Base-by-base conservation (phyloP, 495 filamentous ascomycete genomes). In the Chaetomium tenue region DNA sequence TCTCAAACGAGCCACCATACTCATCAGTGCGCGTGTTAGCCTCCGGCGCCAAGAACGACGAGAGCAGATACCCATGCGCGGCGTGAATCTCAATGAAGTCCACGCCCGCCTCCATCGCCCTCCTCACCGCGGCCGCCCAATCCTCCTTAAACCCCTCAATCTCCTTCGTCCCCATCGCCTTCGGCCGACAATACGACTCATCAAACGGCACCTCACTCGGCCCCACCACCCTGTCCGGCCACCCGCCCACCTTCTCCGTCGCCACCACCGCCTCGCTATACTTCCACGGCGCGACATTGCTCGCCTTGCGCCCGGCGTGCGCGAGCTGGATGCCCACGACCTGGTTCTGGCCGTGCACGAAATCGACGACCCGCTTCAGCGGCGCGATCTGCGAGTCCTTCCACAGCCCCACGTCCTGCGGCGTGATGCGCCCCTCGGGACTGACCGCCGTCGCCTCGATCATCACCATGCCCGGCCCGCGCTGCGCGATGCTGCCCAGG, bases 261-360 rank as follows among this genome's bases (percentile, higher is more conserved):
- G 47, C 63, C 52, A 64, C 75, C 74, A 76, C 15, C 78, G 79
- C 56, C 7, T 33, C 25, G 57, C 46, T 53, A 5, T 90, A 20
- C 23, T 58, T 63, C 88, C 88, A 91, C 0, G 89, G 88, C 0
- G 90, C 83, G 4, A 89, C 80, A 1, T 83, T 88, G 58, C 78
- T 83, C 0, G 87, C 88, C 69, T 92, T 92, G n/a, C 90, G 78
- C 2, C 91, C 91, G 2, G 90, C 89, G 69, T 94, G 91, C 16
- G 78, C 88, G 7, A 93, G 72, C 76, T 94, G 91, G 63, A 93
- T 86, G 50, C 81, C 89, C 52, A 90, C 85, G 66, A 87, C 86
- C 73, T 88, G 87, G 69, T 78, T 77, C 72, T 90, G 88, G 58
- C 79, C 82, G 74, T 93, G 87, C 3, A 83, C 85, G 66, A 92